Evolutionary conservation across 2,329 filamentous ascomycete species (phyloP), one percentile per base, ranked within the genome.

Genomic region (Phyllosticta citribraziliensis): DNA sequence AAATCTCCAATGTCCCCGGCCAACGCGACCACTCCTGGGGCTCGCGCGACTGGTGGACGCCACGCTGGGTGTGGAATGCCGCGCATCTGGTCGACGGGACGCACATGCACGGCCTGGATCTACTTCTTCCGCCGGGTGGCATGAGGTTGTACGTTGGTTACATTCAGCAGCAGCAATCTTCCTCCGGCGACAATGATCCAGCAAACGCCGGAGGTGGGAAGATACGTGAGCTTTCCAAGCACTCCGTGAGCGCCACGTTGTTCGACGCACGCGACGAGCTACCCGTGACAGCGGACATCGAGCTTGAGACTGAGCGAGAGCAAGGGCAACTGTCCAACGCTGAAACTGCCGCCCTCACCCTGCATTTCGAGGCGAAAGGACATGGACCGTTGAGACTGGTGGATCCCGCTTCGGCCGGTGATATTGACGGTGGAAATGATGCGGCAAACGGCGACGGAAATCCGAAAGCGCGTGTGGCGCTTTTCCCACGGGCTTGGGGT

Each of bases 51-150:
- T 59, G 57, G 57, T 59, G 57, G 57, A n/a, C 40, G 11, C 17
- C 33, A 4, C 47, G 55, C 33, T 60, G 57, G 57, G 47, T 60
- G 14, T 60, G 57, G 57, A 55, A n/a, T 20, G 57, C 57, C 14
- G 12, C 55, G 3, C 57, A 60, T 11, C 24, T 60, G 52, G 6
- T 10, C 25, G 57, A 40, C 33, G 11, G 6, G 33, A 40, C 33
- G 33, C 33, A 40, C 10, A 12, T 40, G 4, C 33, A 40, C 11
- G 33, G 33, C 5, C 10, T 40, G 11, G 33, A 40, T 40, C 5
- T 17, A 2, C 10, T 14, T 17, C 33, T 40, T 17, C 33, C 33
- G 17, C 33, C 33, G 3, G 33, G 9, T 40, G 33, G 33, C 11
- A 40, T 40, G 33, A 40, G 33, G 33, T 11, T 40, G 11, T 40